Conservation (phyloP, 495 filamentous ascomycete genomes). For the Xylaria castorea region DNA sequence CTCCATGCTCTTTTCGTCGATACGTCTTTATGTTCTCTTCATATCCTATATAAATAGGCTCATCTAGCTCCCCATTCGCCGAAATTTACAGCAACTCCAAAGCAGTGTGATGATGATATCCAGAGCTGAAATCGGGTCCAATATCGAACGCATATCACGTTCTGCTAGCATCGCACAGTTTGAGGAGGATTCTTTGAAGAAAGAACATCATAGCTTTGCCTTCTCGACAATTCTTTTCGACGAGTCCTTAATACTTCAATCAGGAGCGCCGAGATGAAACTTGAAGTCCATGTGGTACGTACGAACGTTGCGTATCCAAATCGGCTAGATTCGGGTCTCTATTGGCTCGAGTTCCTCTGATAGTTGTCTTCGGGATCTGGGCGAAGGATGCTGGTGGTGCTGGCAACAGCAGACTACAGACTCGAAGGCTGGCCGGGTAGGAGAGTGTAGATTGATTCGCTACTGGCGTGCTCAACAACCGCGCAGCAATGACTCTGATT, state of each 20-base stretch:
- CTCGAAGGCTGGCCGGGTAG: background rate
- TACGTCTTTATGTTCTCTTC: background rate
- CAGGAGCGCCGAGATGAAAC: background rate
- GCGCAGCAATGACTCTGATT: background rate
- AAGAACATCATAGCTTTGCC: background rate
- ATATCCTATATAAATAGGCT: background rate
- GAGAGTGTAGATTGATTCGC: background rate
- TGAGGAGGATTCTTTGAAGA: background rate
- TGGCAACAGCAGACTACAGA: background rate
- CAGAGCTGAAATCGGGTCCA: background rate
- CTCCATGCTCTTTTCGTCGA: background rate
- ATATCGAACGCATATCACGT: background rate
- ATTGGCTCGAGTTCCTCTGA: background rate
- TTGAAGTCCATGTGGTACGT: background rate
- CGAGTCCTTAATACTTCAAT: background rate
- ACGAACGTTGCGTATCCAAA: background rate
- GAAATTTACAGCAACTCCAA: background rate
- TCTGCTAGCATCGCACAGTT: background rate
- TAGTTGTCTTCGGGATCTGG: background rate
- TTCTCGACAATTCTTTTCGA: background rate
- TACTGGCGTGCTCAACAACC: background rate
- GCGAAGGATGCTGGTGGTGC: background rate
- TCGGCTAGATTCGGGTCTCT: too few species aligned
- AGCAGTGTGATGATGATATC: background rate
- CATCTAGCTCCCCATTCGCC: background rate